Percentiles rank a stretch among this genome's conserved stretches.
These are phyloP conservation scores for Chaetomiaceae sp. DNA, from an alignment of 2,329 filamentous ascomycete species.

Conservation along the genomic window DNA sequence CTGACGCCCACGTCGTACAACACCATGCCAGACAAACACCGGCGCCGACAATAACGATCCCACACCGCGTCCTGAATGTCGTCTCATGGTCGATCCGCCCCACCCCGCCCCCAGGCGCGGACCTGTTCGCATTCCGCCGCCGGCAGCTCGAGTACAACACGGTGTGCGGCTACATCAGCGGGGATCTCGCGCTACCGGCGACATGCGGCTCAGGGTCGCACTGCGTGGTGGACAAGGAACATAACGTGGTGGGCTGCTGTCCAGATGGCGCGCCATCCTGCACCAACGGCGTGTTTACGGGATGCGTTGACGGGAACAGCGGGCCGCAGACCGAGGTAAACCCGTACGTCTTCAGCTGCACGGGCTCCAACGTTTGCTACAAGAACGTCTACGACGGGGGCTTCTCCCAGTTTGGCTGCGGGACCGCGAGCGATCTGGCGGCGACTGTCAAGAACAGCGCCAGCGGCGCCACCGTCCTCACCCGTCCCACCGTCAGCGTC, in stretches of 20 bases:
- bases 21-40: constrained; percentile 24
- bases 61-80: constrained; percentile 31
- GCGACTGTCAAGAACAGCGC: constrained; percentile 47
- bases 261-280: constrained; percentile 47
- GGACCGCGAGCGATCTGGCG: constrained; percentile 44
- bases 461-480: constrained; percentile 37
- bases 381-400: constrained; percentile 52
- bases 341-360: constrained; percentile 54
- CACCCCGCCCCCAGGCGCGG: constrained; percentile 37
- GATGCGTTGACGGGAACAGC: constrained; percentile 51
- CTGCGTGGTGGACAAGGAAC: constrained; percentile 49
- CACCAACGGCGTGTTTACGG: constrained; percentile 53
- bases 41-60: constrained; percentile 28
- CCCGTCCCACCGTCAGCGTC: constrained; percentile 38
- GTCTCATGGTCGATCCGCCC: constrained; percentile 34
- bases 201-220: constrained; percentile 56
- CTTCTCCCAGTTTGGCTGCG: constrained; percentile 55
- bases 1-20: constrained; percentile 26
- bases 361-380: constrained; percentile 50
- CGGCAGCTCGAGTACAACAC: constrained; percentile 45
- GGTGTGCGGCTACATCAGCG: constrained; percentile 55
- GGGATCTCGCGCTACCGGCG: constrained; percentile 47
- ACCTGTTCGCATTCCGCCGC: constrained; percentile 34
- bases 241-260: constrained; percentile 53
- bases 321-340: constrained; percentile 47